Percentiles rank a stretch among this genome's conserved stretches.
Conservation (phyloP, 345 rosid genomes). For the Ceriops decandra region DNA sequence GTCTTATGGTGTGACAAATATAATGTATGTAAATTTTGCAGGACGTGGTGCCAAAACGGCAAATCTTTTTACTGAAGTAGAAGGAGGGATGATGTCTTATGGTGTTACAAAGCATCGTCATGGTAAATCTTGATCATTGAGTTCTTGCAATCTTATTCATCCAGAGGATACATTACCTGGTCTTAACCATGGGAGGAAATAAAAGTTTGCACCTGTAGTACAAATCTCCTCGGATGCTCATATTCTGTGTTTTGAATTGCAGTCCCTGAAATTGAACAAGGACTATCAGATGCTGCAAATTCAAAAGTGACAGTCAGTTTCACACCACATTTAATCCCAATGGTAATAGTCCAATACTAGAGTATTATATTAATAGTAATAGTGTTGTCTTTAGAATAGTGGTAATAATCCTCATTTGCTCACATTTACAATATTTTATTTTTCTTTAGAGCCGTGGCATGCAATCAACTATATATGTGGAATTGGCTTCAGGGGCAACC, state of each 20-base stretch:
- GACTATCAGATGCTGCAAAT: slow-evolving; percentile 63
- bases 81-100: slow-evolving; percentile 89
- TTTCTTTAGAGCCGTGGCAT: slow-evolving; percentile 77
- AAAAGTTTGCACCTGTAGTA: neutral
- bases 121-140: slow-evolving; percentile 43
- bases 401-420: slow-evolving; percentile 1
- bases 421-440: slow-evolving; percentile 10
- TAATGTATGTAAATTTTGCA: slow-evolving; percentile 27
- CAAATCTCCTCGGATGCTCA: neutral
- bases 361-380: slow-evolving; percentile 1
- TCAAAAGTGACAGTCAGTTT: slow-evolving; percentile 85
- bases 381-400: neutral
- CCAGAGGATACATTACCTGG: neutral
- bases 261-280: slow-evolving; percentile 99
- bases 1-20: slow-evolving; percentile 71
- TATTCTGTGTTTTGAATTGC: slow-evolving; percentile 24
- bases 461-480: slow-evolving; percentile 89
- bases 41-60: slow-evolving; percentile 97
- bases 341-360: slow-evolving; percentile 45
- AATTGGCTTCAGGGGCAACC: slow-evolving; percentile 67
- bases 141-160: neutral
- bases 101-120: slow-evolving; percentile 92
- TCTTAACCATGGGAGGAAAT: neutral
- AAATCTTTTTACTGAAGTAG: slow-evolving; percentile 73
- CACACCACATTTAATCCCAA: slow-evolving; percentile 98